Evolutionary conservation across 2,329 filamentous ascomycete genomes (phyloP).

Genomic region (Talaromyces albobiverticillius): DNA sequence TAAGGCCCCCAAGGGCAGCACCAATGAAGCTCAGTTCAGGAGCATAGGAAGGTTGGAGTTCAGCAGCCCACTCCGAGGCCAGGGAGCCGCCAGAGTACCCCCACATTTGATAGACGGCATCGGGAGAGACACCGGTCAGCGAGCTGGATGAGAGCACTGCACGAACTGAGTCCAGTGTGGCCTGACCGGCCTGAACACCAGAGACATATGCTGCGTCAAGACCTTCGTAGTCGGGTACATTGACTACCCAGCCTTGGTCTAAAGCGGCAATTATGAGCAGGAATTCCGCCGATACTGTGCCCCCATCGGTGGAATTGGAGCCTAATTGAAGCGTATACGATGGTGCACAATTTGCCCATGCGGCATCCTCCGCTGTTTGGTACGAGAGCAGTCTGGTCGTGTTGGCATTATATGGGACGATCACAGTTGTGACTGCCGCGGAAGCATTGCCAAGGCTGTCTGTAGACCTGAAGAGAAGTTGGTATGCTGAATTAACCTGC

Average conservation of each 20-base stretch:
- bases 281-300: no score
- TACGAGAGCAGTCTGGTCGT: constrained; percentile 40
- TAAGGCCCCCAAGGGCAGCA: constrained; percentile 49
- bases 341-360: constrained; percentile 25
- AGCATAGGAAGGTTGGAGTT: constrained; percentile 49
- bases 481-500: no score
- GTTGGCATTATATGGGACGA: constrained; percentile 34
- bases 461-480: constrained; percentile 42
- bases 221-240: constrained; percentile 49
- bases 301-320: no score
- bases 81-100: constrained; percentile 57
- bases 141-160: constrained; percentile 32
- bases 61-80: constrained; percentile 48
- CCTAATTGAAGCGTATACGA: no score
- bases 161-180: constrained; percentile 43
- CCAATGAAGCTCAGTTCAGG: constrained; percentile 50
- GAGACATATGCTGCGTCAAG: constrained; percentile 44
- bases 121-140: constrained; percentile 28
- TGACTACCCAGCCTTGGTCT: constrained; percentile 52
- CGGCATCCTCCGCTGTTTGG: constrained; percentile 35
- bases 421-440: constrained; percentile 37
- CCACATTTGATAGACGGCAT: constrained; percentile 46
- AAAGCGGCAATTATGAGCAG: no score
- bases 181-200: constrained; percentile 42
- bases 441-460: constrained; percentile 35